Conservation (phyloP, 2,329 filamentous ascomycete species). For the Boeremia lycopersici region DNA sequence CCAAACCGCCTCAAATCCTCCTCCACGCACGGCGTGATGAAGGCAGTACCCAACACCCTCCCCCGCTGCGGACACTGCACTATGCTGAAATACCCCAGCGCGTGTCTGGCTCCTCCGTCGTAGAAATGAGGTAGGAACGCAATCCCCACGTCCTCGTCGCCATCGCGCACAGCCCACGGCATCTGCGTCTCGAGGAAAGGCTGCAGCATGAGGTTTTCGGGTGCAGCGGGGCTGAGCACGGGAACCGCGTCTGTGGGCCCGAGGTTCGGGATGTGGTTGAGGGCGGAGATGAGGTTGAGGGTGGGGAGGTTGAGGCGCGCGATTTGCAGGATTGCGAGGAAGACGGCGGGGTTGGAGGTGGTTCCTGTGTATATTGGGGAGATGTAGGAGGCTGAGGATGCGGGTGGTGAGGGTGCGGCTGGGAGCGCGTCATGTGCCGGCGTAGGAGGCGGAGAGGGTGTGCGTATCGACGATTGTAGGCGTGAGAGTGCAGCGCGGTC, state of each 20-base stretch:
- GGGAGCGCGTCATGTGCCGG: not conserved
- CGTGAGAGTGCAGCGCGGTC: not conserved
- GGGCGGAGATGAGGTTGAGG: conserved; percentile 24
- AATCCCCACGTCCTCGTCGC: conserved; percentile 1
- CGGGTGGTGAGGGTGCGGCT: conserved; percentile 1
- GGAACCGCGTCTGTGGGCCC: conserved; percentile 8
- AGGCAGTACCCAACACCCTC: not conserved
- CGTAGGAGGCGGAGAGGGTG: not conserved
- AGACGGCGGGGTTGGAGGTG: conserved; percentile 25
- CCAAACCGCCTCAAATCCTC: conserved; percentile 7
- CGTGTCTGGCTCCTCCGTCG: conserved; percentile 10
- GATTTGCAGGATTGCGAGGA: conserved; percentile 29
- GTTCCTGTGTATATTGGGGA: conserved; percentile 22
- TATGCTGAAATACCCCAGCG: conserved; percentile 18
- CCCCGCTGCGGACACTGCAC: not conserved
- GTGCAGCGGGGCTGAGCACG: not conserved
- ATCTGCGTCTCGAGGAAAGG: not conserved
- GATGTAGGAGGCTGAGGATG: not conserved
- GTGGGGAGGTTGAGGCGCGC: conserved; percentile 26
- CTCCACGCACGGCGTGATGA: conserved; percentile 21
- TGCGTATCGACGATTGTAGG: not conserved
- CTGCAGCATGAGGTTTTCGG: not conserved
- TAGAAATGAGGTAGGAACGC: conserved; percentile 29
- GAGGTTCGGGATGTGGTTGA: conserved; percentile 30
- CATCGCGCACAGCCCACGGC: not conserved